Conservation (phyloP, 371 early-diverging fungal species). For the Apophysomyces ossiformis region DNA sequence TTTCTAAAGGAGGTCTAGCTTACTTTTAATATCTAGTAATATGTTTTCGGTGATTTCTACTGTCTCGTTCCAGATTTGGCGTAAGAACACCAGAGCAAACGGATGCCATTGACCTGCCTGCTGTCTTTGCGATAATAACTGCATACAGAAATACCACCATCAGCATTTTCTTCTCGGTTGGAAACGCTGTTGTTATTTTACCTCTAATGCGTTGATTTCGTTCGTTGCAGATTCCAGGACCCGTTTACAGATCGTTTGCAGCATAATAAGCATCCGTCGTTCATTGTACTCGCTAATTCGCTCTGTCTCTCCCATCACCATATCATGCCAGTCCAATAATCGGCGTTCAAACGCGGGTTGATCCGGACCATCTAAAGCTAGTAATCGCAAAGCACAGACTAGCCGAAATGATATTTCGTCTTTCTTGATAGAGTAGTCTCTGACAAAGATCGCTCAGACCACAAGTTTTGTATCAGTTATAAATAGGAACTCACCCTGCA, state of each 20-base stretch:
- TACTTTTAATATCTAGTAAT: constrained; percentile 23
- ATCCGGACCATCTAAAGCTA: constrained; percentile 39
- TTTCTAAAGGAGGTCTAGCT: constrained; percentile 2
- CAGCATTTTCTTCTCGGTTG: background rate
- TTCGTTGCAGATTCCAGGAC: constrained; percentile 15
- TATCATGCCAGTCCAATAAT: constrained; percentile 58
- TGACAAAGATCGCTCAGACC: constrained; percentile 16
- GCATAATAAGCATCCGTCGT: constrained; percentile 43
- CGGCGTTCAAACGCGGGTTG: constrained; percentile 37
- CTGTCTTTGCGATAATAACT: background rate
- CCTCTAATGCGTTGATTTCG: constrained; percentile 26
- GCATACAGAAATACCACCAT: background rate
- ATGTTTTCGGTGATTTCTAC: constrained; percentile 21
- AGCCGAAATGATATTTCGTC: constrained; percentile 59
- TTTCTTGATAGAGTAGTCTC: constrained; percentile 59
- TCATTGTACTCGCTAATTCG: constrained; percentile 57
- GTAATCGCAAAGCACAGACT: constrained; percentile 50
- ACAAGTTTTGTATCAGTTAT: too few relatives aligned
- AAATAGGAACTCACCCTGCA: constrained; percentile 24
- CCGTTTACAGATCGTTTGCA: constrained; percentile 37
- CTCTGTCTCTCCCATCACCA: constrained; percentile 59
- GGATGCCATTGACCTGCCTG: constrained; percentile 11
- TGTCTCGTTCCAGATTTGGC: constrained; percentile 34
- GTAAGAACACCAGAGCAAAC: constrained; percentile 27
- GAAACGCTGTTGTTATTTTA: constrained; percentile 7